phyloP scores from a whole-genome alignment of 1,139 yeast genomes.

The Pichia sp. region DNA sequence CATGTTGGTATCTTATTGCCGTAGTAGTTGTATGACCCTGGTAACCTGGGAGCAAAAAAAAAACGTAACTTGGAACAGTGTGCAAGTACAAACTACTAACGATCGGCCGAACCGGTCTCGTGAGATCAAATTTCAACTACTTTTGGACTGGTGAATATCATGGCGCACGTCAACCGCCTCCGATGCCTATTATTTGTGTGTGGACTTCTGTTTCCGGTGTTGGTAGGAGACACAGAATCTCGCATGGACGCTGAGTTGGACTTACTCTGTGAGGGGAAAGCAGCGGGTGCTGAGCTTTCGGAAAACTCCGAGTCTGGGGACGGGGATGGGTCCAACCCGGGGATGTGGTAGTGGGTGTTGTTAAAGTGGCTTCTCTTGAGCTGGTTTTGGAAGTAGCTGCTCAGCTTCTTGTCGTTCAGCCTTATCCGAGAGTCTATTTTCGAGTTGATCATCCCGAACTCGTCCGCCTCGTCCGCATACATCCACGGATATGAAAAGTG shows the following conservation, averaged over 20 bases:
- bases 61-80: not conserved
- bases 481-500: constrained; percentile 3
- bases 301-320: not conserved
- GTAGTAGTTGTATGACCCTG: too few relatives aligned
- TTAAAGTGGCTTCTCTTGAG: not conserved
- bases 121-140: constrained; percentile 24
- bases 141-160: constrained; percentile 32
- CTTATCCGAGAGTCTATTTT: constrained; percentile 10
- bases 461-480: constrained; percentile 4
- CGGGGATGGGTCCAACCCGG: constrained; percentile 12
- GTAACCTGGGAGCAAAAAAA: too few relatives aligned
- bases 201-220: not conserved
- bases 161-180: constrained; percentile 33
- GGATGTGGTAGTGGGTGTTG: constrained; percentile 10
- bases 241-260: constrained; percentile 1
- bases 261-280: not conserved
- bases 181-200: constrained; percentile 24
- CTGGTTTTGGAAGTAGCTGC: constrained; percentile 1
- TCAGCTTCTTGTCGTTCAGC: constrained; percentile 1
- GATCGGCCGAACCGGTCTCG: too few relatives aligned
- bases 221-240: not conserved
- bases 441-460: constrained; percentile 6
- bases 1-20: too few relatives aligned
- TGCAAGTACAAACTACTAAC: not conserved
- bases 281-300: not conserved